Evolutionary conservation across 2,329 filamentous ascomycete genomes (phyloP).

Genomic region (Diaporthe helianthi): DNA sequence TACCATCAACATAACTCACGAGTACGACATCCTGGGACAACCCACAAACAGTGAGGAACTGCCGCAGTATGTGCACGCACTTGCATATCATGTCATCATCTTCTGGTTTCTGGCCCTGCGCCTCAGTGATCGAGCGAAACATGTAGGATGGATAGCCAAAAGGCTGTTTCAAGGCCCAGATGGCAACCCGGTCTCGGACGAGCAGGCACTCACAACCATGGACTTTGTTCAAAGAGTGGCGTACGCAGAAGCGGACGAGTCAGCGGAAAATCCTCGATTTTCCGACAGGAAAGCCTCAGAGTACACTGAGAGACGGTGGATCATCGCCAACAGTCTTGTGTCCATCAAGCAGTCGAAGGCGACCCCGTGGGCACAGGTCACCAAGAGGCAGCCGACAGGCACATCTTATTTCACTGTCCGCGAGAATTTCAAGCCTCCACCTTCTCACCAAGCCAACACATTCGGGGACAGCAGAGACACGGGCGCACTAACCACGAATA

Average conservation of each 20-base stretch:
- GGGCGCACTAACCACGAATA: slow-evolving; percentile 60
- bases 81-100: slow-evolving; percentile 93
- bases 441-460: slow-evolving; percentile 61
- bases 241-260: slow-evolving; percentile 85
- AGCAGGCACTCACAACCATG: slow-evolving; percentile 91
- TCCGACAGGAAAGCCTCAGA: slow-evolving; percentile 69
- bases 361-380: slow-evolving; percentile 73
- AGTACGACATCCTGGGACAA: slow-evolving; percentile 41
- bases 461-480: slow-evolving; percentile 57
- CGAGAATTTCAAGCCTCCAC: slow-evolving; percentile 65
- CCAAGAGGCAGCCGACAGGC: slow-evolving; percentile 74
- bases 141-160: slow-evolving; percentile 90
- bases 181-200: slow-evolving; percentile 79
- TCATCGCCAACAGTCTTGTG: slow-evolving; percentile 76
- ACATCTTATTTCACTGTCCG: slow-evolving; percentile 66
- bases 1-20: slow-evolving; percentile 35
- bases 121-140: slow-evolving; percentile 79
- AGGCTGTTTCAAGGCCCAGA: slow-evolving; percentile 82
- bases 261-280: slow-evolving; percentile 70
- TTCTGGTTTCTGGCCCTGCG: slow-evolving; percentile 97
- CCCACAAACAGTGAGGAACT: slow-evolving; percentile 70
- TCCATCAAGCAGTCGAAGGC: slow-evolving; percentile 74
- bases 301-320: slow-evolving; percentile 72
- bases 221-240: slow-evolving; percentile 93
- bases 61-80: slow-evolving; percentile 90